These are phyloP conservation scores for Penicillium angulare DNA, from an alignment of 495 filamentous ascomycete genomes.

Conservation along the genomic window DNA sequence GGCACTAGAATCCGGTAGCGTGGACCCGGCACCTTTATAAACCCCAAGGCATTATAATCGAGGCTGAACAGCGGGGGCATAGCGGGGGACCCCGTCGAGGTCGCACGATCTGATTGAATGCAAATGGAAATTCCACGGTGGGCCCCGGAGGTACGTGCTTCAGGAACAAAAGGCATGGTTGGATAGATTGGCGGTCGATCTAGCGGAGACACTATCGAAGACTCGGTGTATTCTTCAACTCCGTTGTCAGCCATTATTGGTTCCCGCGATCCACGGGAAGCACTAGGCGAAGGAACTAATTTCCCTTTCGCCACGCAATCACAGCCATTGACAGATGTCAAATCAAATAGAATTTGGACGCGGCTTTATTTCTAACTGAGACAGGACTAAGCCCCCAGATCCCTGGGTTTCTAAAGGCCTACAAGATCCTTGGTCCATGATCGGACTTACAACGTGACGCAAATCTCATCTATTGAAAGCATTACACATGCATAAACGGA, in stretches of 20 bases:
- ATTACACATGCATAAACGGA: no score
- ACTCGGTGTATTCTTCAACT: constrained; percentile 2
- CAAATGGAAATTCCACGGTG: constrained; percentile 6
- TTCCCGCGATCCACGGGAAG: neutral
- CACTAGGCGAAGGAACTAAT: neutral
- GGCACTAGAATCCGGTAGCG: neutral
- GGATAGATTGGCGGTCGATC: constrained; percentile 12
- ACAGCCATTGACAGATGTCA: constrained; percentile 11
- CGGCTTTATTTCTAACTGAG: no score
- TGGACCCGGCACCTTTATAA: constrained; percentile 5
- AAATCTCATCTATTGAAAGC: no score
- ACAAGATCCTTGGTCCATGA: neutral
- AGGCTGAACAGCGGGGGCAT: neutral
- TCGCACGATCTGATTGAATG: constrained; percentile 6
- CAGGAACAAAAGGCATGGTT: constrained; percentile 15
- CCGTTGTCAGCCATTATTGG: constrained; percentile 4
- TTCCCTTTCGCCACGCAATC: constrained; percentile 2
- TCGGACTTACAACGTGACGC: no score
- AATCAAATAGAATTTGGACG: neutral
- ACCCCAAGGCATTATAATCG: neutral
- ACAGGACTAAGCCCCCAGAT: no score
- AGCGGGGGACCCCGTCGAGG: constrained; percentile 5
- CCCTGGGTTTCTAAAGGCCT: neutral
- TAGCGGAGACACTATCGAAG: constrained; percentile 13
- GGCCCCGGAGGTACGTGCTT: constrained; percentile 4